These are phyloP conservation scores for Conidiobolus incongruus DNA, from an alignment of 371 early-diverging fungal species.

Conservation along the genomic window DNA sequence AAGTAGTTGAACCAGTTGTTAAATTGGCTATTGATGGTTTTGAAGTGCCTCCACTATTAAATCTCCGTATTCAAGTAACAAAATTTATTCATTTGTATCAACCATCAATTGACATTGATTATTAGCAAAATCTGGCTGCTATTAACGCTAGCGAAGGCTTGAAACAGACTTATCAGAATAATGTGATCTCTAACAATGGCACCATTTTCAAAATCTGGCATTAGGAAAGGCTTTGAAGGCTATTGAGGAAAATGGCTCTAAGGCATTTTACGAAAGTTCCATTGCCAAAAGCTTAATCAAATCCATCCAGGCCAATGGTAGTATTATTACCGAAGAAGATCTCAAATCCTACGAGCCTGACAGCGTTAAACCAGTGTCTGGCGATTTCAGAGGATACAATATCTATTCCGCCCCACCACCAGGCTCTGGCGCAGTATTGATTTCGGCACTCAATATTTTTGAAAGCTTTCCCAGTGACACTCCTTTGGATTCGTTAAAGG, in stretches of 20 bases:
- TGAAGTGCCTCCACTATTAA: slow-evolving; percentile 27
- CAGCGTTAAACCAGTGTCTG: slow-evolving; percentile 29
- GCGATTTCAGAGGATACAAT: slow-evolving; percentile 46
- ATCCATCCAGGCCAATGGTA: slow-evolving; percentile 39
- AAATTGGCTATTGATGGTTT: slow-evolving; percentile 63
- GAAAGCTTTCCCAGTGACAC: slow-evolving; percentile 25
- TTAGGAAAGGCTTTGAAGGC: slow-evolving; percentile 51
- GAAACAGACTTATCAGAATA: slow-evolving; percentile 35
- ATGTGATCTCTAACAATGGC: slow-evolving; percentile 50
- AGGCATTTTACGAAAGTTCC: slow-evolving; percentile 69
- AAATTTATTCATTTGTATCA: no score
- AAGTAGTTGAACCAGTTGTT: slow-evolving; percentile 65
- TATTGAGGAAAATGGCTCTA: slow-evolving; percentile 56
- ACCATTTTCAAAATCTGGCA: no score
- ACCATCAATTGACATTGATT: no score
- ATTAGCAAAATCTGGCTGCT: slow-evolving; percentile 15
- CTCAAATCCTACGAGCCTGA: slow-evolving; percentile 40
- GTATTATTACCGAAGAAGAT: slow-evolving; percentile 65
- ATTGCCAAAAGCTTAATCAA: slow-evolving; percentile 59
- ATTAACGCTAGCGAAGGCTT: slow-evolving; percentile 37
- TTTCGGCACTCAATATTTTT: slow-evolving; percentile 67
- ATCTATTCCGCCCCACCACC: slow-evolving; percentile 39
- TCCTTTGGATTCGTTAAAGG: slow-evolving; percentile 25
- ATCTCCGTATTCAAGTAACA: slow-evolving; percentile 17
- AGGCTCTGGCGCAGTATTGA: slow-evolving; percentile 64